These are phyloP conservation scores for Dothideomycetes sp. DNA, from an alignment of 2,329 filamentous ascomycete species.

Conservation along the genomic window DNA sequence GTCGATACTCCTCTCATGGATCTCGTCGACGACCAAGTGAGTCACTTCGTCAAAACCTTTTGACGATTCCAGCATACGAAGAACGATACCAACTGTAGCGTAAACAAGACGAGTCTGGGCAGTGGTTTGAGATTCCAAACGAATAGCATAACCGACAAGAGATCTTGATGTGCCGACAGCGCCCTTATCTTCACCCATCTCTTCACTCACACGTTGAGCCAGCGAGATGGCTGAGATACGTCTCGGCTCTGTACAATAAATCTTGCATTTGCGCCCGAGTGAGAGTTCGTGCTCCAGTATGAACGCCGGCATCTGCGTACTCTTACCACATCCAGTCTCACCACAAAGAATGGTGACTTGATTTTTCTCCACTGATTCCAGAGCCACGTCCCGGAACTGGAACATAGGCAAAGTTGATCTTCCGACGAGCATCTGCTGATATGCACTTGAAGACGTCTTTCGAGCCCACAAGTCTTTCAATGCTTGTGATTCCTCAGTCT, in stretches of 20 bases:
- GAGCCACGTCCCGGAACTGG: constrained; percentile 67
- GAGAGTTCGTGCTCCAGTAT: constrained; percentile 81
- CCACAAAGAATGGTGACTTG: constrained; percentile 91
- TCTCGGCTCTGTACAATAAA: constrained; percentile 91
- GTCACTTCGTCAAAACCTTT: constrained; percentile 83
- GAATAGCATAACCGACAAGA: constrained; percentile 87
- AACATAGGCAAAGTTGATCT: constrained; percentile 85
- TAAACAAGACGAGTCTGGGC: constrained; percentile 78
- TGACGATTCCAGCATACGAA: constrained; percentile 89
- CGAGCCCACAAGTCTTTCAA: constrained; percentile 43
- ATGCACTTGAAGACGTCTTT: constrained; percentile 46
- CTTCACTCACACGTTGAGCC: constrained; percentile 85
- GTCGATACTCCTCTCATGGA: constrained; percentile 92
- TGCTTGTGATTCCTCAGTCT: constrained; percentile 14
- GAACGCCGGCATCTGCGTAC: constrained; percentile 92
- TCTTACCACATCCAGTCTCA: constrained; percentile 95
- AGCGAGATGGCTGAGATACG: constrained; percentile 94
- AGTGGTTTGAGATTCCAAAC: constrained; percentile 78
- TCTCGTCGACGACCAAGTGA: constrained; percentile 92
- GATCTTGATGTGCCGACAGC: constrained; percentile 78
- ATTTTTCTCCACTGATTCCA: constrained; percentile 65
- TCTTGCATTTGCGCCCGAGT: constrained; percentile 72
- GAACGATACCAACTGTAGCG: constrained; percentile 84
- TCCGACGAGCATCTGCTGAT: constrained; percentile 67
- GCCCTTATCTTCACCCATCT: constrained; percentile 73